Base-by-base conservation (phyloP, 202 grass and related monocot genomes). In the Carex arenaria region DNA sequence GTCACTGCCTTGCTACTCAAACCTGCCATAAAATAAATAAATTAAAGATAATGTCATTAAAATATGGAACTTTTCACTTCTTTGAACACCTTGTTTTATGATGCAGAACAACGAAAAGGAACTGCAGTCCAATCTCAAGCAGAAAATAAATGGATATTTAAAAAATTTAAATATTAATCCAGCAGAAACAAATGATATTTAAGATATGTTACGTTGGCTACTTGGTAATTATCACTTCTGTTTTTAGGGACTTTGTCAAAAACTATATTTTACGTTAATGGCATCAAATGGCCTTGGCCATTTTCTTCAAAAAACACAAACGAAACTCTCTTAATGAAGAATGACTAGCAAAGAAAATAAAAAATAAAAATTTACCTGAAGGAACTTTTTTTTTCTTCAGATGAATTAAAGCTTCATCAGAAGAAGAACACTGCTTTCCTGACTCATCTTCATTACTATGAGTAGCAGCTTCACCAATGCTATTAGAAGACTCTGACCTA, bases 361-460 rank as follows among this genome's bases (percentile, higher is more conserved):
- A 31, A 66, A 81, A 81, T 15, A 45, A 15, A 64, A 45, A 30
- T 8, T 81, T 61, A 81, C 79, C 60, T 18, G 12, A 56, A 78
- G 7, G 53, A 78, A 57, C 15, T 56, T 82, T 82, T 56, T 22
- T 64, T 53, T 82, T 82, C 80, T 82, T 82, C 12, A 82, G 43
- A 68, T 54, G 13, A 69, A 66, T 82, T 32, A 69, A 69, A 19
- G 63, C 64, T 67, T 82, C 80, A 69, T 82, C 80, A 13, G 76
- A 80, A 82, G 80, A 82, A 69, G 80, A 82, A 82, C 40, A 69
- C 51, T 82, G 40, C 17, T 68, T 67, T 67, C 68, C 47, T 22
- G 47, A 45, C 20, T 66, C 63, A 32, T 82, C 43, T 65, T 69
- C 38, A 53, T 52, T 81, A 67, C 59, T 81, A 32, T 5, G 47